phyloP scores from a whole-genome alignment of 148 eudicot genomes.

The Diospyros kaki region DNA sequence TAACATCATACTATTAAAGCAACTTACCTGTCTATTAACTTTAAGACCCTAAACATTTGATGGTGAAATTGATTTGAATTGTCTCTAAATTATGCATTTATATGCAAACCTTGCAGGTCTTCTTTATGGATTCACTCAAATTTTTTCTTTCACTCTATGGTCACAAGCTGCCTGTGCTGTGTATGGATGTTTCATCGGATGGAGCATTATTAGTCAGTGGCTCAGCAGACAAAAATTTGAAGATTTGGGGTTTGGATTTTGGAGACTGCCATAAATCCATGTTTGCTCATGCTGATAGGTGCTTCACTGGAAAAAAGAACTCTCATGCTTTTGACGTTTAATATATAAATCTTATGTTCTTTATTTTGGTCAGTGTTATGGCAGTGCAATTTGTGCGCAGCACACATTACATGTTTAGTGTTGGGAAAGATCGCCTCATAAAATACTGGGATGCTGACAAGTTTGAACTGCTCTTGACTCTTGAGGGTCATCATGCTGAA shows the following conservation, averaged over 20 bases:
- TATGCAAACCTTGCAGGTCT: constrained; percentile 49
- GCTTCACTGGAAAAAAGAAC: not conserved
- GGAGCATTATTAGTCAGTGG: constrained; percentile 92
- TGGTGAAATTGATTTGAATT: not conserved
- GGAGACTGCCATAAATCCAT: constrained; percentile 97
- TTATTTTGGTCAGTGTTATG: constrained; percentile 68
- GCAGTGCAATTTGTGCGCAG: constrained; percentile 87
- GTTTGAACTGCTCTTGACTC: constrained; percentile 90
- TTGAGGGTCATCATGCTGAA: constrained; percentile 96
- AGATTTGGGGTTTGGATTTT: constrained; percentile 98
- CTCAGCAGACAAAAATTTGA: constrained; percentile 90
- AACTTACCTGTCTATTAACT: not conserved
- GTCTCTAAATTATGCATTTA: constrained; percentile 5
- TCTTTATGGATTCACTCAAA: constrained; percentile 80
- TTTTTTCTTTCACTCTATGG: constrained; percentile 74
- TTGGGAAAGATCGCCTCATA: constrained; percentile 85
- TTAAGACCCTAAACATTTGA: not conserved
- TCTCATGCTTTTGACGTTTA: not conserved
- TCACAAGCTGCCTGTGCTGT: constrained; percentile 88
- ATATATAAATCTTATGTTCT: constrained; percentile 3
- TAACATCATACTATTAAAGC: not conserved
- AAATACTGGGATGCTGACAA: constrained; percentile 99
- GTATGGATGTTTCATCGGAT: constrained; percentile 96
- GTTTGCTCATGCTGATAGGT: constrained; percentile 97
- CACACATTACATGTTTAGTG: constrained; percentile 94